Percentiles rank a stretch among this genome's conserved stretches.
phyloP scores from a whole-genome alignment of 2,329 filamentous ascomycete species.

The Lachnellula hyalina region DNA sequence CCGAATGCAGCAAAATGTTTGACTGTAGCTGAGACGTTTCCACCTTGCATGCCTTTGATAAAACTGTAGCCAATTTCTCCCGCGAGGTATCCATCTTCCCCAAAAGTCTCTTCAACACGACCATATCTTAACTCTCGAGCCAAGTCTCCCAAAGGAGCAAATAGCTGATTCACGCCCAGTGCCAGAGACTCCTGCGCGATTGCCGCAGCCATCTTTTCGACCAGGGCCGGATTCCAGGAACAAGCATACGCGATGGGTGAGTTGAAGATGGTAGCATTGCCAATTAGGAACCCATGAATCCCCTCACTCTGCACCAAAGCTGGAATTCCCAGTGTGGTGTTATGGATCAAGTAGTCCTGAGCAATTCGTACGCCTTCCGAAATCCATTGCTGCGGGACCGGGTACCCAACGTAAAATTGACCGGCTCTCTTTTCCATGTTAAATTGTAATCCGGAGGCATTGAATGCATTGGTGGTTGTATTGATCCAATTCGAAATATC shows the following conservation, averaged over 20 bases:
- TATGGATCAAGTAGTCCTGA: constrained; percentile 64
- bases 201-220: constrained; percentile 60
- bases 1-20: constrained; percentile 72
- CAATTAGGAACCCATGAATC: constrained; percentile 66
- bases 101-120: constrained; percentile 68
- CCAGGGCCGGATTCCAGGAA: constrained; percentile 60
- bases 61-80: constrained; percentile 62
- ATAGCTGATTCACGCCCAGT: constrained; percentile 67
- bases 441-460: constrained; percentile 59
- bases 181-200: constrained; percentile 63
- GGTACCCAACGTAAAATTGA: constrained; percentile 66
- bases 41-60: constrained; percentile 56
- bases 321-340: constrained; percentile 65
- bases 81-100: constrained; percentile 62
- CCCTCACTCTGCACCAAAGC: constrained; percentile 69
- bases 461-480: constrained; percentile 60
- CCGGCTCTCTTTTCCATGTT: constrained; percentile 51
- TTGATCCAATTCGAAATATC: constrained; percentile 72
- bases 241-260: constrained; percentile 68
- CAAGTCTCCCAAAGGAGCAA: constrained; percentile 65
- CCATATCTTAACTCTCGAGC: constrained; percentile 67
- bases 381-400: constrained; percentile 58
- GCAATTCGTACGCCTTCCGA: constrained; percentile 56
- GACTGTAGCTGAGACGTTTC: constrained; percentile 64
- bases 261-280: constrained; percentile 75